Percentiles rank a stretch among this genome's conserved stretches.
Conservation (phyloP, 1,284 basidiomycete species). For the Rhodofomes roseus region DNA sequence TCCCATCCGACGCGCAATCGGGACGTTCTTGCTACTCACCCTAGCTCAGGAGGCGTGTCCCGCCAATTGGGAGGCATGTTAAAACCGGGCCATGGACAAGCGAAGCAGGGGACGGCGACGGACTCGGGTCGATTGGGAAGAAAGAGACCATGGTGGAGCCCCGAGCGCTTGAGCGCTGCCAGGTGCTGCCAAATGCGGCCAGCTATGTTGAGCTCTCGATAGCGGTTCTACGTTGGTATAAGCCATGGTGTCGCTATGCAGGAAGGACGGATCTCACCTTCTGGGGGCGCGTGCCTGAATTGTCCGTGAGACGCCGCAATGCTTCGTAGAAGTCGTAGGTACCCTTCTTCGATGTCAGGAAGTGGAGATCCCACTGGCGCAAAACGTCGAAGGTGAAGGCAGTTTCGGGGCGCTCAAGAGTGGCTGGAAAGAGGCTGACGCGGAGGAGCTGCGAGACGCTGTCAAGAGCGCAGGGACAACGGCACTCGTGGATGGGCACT, state of each 20-base stretch:
- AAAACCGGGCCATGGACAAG: neutral
- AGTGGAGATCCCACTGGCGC: neutral
- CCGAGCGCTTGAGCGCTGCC: neutral
- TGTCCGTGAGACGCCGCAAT: neutral
- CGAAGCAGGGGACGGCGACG: neutral
- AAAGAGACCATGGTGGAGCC: neutral
- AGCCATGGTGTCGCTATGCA: neutral
- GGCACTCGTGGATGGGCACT: neutral
- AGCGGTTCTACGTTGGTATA: neutral
- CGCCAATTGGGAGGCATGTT: neutral
- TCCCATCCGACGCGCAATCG: too few species aligned
- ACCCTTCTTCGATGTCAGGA: neutral
- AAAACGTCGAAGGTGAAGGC: neutral
- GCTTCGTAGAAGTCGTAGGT: neutral
- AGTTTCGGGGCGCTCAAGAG: neutral
- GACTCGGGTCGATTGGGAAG: neutral
- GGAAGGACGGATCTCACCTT: neutral
- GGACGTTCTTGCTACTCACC: neutral
- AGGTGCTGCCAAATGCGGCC: neutral
- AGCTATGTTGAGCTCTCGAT: neutral
- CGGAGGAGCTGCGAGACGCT: neutral
- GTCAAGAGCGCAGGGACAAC: neutral
- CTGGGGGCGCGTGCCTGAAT: neutral
- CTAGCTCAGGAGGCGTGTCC: neutral
- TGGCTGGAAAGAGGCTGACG: neutral